Percentiles rank a stretch among this genome's conserved stretches.
These are phyloP conservation scores for Trichoderma sp. DNA, from an alignment of 2,329 filamentous ascomycete genomes.

Conservation along the genomic window DNA sequence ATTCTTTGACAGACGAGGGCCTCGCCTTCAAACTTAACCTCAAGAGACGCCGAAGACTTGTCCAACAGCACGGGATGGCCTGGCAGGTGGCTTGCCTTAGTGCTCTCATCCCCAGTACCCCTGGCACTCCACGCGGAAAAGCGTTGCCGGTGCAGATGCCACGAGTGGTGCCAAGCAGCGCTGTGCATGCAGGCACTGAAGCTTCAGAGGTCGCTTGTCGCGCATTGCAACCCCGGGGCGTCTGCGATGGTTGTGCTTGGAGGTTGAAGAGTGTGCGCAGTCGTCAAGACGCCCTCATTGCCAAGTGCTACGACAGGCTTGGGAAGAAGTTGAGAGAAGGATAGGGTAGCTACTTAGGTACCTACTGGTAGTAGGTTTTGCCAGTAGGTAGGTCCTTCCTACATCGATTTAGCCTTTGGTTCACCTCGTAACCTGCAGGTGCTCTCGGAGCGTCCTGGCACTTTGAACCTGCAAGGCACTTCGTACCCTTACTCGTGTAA, in stretches of 20 bases:
- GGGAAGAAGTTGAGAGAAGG: no score
- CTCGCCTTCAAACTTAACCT: slow-evolving; percentile 15
- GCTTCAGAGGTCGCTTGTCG: slow-evolving; percentile 16
- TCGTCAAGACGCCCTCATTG: background rate
- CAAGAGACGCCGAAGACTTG: slow-evolving; percentile 6
- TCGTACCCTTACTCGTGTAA: no score
- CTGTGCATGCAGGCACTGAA: slow-evolving; percentile 12
- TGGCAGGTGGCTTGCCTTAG: slow-evolving; percentile 26
- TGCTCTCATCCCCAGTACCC: slow-evolving; percentile 7
- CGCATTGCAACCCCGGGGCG: background rate
- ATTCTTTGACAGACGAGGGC: slow-evolving; percentile 9
- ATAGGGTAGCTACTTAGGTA: no score
- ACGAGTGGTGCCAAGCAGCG: background rate
- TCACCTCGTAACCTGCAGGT: no score
- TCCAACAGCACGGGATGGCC: slow-evolving; percentile 21
- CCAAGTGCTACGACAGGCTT: background rate
- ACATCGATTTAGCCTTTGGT: no score
- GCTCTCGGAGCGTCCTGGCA: no score
- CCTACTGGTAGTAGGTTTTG: no score
- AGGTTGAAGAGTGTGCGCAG: background rate
- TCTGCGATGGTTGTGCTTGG: background rate
- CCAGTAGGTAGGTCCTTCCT: no score
- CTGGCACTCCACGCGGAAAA: slow-evolving; percentile 6
- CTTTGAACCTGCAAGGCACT: no score
- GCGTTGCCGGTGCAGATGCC: slow-evolving; percentile 5